A percentile compares a stretch with the other conserved stretches of the same genome.
Evolutionary conservation across 164 flowering plant species (phyloP).

Genomic region (Magnolia officinalis): DNA sequence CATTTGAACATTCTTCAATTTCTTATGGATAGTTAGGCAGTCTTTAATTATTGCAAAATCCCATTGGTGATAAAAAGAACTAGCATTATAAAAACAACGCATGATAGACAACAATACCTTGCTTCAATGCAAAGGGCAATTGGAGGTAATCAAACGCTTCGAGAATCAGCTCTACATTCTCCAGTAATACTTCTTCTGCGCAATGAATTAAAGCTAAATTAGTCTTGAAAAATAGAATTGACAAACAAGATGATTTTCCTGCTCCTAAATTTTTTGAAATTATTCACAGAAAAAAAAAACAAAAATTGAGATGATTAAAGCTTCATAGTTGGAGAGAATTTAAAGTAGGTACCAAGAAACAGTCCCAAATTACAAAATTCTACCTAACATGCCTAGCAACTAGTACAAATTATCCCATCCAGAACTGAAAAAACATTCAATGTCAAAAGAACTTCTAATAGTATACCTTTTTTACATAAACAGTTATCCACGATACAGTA

Average conservation of each 20-base stretch:
- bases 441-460: too few relatives aligned
- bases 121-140: slow-evolving; percentile 72
- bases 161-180: slow-evolving; percentile 74
- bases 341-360: background rate
- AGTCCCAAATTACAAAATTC: background rate
- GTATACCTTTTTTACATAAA: too few relatives aligned
- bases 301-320: background rate
- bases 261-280: too few relatives aligned
- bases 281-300: background rate
- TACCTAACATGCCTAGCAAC: background rate
- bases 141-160: slow-evolving; percentile 94
- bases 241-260: background rate
- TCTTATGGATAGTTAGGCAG: background rate
- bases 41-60: background rate
- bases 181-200: slow-evolving; percentile 74
- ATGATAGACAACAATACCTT: slow-evolving; percentile 36
- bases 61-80: too few relatives aligned
- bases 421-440: background rate
- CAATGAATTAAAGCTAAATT: background rate
- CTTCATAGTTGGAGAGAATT: background rate
- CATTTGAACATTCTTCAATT: background rate
- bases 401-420: background rate
- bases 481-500: too few relatives aligned
- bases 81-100: background rate
- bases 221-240: background rate